Conservation (phyloP, 192 early-diverging fungal genomes). For the Linnemannia elongata region DNA sequence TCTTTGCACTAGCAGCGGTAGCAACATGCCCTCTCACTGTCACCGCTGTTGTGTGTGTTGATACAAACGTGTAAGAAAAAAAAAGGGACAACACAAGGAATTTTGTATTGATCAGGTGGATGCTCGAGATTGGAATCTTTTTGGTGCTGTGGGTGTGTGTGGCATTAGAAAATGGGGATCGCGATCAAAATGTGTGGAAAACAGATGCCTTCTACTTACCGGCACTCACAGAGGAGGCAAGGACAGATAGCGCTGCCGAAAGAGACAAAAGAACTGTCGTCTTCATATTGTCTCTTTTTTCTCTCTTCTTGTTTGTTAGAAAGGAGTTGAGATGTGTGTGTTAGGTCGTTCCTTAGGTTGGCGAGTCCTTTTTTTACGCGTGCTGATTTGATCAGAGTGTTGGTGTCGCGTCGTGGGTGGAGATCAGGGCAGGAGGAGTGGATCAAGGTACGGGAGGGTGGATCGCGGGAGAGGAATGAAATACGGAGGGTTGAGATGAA, state of each 20-base stretch:
- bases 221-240: constrained; percentile 2
- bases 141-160: background rate
- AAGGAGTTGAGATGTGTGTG: background rate
- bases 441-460: background rate
- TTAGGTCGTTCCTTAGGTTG: background rate
- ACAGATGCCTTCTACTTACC: constrained; percentile 16
- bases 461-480: background rate
- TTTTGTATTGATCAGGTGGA: background rate
- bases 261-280: constrained; percentile 11
- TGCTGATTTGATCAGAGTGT: no score
- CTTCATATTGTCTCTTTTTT: background rate
- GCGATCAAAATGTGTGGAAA: background rate
- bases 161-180: background rate
- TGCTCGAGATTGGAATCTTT: background rate
- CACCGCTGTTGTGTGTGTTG: background rate
- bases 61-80: background rate
- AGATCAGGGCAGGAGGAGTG: background rate
- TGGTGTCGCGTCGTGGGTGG: background rate
- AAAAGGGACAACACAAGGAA: background rate
- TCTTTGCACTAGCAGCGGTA: background rate
- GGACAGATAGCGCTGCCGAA: constrained; percentile 19
- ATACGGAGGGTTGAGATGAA: background rate
- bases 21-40: background rate
- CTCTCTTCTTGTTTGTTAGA: background rate
- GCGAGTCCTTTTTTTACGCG: no score